Conservation (phyloP, 257 asterid species). For the Solanum paucissectum region DNA sequence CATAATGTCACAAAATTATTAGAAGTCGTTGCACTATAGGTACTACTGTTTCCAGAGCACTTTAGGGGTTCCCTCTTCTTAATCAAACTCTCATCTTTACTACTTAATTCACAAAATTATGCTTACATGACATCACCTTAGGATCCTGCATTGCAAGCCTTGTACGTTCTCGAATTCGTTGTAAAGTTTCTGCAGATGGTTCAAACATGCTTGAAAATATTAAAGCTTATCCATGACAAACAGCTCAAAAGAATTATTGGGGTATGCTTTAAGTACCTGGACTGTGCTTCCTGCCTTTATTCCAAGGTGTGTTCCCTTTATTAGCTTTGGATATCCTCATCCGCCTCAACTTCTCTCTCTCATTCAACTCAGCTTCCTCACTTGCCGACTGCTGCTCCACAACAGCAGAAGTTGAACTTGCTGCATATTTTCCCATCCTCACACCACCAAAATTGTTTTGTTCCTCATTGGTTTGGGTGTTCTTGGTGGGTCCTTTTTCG, state of each 20-base stretch:
- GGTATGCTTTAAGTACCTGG: conserved; percentile 41
- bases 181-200: conserved; percentile 62
- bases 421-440: conserved; percentile 33
- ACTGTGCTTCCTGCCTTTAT: conserved; percentile 86
- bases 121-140: conserved; percentile 98
- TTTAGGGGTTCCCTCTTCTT: background rate
- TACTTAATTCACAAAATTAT: conserved; percentile 5
- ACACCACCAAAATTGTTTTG: conserved; percentile 18
- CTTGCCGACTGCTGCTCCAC: conserved; percentile 23
- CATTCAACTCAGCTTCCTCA: conserved; percentile 50
- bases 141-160: conserved; percentile 97
- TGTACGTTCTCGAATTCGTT: conserved; percentile 74
- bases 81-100: background rate
- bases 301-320: conserved; percentile 94
- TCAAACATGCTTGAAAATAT: background rate
- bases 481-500: conserved; percentile 28
- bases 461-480: conserved; percentile 17
- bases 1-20: background rate
- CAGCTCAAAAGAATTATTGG: background rate
- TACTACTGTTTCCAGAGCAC: background rate
- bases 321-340: conserved; percentile 88
- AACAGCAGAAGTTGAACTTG: conserved; percentile 12
- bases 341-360: conserved; percentile 76
- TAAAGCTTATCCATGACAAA: background rate
- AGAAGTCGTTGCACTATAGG: background rate